Evolutionary conservation across 192 early-diverging fungal species (phyloP).

Genomic region (Coemansia sp.): DNA sequence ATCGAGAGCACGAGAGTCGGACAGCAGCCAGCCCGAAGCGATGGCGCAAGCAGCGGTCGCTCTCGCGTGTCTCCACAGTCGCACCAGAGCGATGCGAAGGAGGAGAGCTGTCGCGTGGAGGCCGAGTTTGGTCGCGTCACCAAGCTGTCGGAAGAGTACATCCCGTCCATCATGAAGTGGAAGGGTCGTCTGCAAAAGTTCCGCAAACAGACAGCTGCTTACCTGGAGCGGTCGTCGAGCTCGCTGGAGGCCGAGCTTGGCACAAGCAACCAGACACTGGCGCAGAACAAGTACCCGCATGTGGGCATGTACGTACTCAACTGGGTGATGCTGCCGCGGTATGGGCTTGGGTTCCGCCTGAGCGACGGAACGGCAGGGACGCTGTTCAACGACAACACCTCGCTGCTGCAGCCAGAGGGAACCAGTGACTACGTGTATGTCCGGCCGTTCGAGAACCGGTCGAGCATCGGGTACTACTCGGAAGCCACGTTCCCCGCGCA

Average conservation of each 20-base stretch:
- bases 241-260: conserved; percentile 25
- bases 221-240: conserved; percentile 24
- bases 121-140: conserved; percentile 45
- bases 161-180: conserved; percentile 44
- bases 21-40: neutral
- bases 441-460: conserved; percentile 34
- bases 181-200: conserved; percentile 34
- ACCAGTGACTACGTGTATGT: conserved; percentile 37
- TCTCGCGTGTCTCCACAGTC: neutral
- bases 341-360: conserved; percentile 87
- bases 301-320: conserved; percentile 74
- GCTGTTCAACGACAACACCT: conserved; percentile 87
- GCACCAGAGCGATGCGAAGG: neutral
- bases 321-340: conserved; percentile 84
- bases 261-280: neutral
- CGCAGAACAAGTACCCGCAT: conserved; percentile 17
- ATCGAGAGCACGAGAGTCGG: neutral
- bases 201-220: conserved; percentile 22
- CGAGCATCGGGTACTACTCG: conserved; percentile 41
- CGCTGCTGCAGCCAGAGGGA: conserved; percentile 46
- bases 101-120: conserved; percentile 17
- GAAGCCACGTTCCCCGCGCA: conserved; percentile 25
- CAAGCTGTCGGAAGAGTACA: conserved; percentile 45
- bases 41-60: neutral
- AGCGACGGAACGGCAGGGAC: conserved; percentile 82